Conservation (phyloP, 495 filamentous ascomycete genomes). For the Penicillium atrosanguineum region DNA sequence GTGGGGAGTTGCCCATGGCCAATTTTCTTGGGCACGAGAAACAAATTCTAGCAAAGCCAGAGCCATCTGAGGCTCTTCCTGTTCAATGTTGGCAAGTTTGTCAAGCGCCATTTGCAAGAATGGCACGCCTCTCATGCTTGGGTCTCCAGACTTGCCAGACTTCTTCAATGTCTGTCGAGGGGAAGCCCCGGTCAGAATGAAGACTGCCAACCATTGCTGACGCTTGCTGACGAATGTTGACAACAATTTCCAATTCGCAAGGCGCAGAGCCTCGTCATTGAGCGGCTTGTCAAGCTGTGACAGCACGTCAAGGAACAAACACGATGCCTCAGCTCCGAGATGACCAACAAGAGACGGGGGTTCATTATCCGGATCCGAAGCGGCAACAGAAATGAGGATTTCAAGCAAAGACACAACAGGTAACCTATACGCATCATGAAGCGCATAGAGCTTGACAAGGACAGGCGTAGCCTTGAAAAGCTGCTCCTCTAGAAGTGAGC, state of each 20-base stretch:
- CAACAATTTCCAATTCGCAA: constrained; percentile 78
- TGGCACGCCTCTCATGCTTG: constrained; percentile 51
- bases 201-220: constrained; percentile 94
- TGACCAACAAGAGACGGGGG: constrained; percentile 88
- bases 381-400: constrained; percentile 66
- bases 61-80: constrained; percentile 57
- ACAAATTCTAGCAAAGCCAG: constrained; percentile 83
- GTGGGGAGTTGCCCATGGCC: constrained; percentile 84
- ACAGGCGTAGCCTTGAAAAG: constrained; percentile 75
- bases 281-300: constrained; percentile 77
- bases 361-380: constrained; percentile 57
- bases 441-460: constrained; percentile 73
- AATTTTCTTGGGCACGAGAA: constrained; percentile 79
- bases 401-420: constrained; percentile 69
- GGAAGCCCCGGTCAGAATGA: constrained; percentile 82
- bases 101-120: constrained; percentile 76
- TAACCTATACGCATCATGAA: constrained; percentile 61
- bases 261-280: constrained; percentile 55
- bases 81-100: constrained; percentile 64
- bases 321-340: constrained; percentile 75
- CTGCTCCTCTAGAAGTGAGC: constrained; percentile 67
- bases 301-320: constrained; percentile 76
- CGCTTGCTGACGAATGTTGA: constrained; percentile 84
- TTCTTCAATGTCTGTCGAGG: constrained; percentile 69
- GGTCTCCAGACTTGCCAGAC: constrained; percentile 34